Evolutionary conservation across 805 yeast genomes (phyloP), one percentile per base, ranked within the genome.

Genomic region (Cyberlindnera lachancei): DNA sequence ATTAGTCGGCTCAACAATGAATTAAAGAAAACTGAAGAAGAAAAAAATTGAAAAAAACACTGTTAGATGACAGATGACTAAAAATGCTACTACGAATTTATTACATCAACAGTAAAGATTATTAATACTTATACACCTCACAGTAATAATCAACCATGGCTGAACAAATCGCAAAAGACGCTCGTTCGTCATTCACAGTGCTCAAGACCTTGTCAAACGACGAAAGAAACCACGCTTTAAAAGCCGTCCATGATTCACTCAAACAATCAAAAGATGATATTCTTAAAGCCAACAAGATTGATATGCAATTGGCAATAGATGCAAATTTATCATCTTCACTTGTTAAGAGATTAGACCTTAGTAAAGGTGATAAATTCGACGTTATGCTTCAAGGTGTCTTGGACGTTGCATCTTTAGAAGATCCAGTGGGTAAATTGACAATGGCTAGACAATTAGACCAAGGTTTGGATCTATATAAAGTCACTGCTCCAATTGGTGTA

Each of bases 401-500:
- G 29, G 98, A 92, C 46, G 98, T 92, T 14, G 92, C 95, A 2
- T 70, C 70, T 3, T 67, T 92, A 33, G 83, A 79, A 19, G 97
- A 92, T 55, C 98, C 98, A 13, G 79, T 90, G 24, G 95, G 96
- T n/a, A 81, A 80, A 53, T 60, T 82, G 40, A 81, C 92, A 3
- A 64, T 92, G 46, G 87, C 94, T 23, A 76, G 79, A 26, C 75
- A 85, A 55, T 64, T 92, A 20, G 99, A 92, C 54, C 95, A 86
- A 33, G 94, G 85, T n/a, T 70, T 92, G 42, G 80, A 76, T 31
- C 63, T 92, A 38, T 81, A 76, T 57, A 67, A 95, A 52, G 69
- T 90, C 10, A 80, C 95, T 5, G 83, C 95, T 18, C 98, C 99
- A 11, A 87, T 92, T 5, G 99, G 99, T 14, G 96, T 86, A 0